Conservation (phyloP, 2,329 filamentous ascomycete genomes). For the Curvularia spicifera region DNA sequence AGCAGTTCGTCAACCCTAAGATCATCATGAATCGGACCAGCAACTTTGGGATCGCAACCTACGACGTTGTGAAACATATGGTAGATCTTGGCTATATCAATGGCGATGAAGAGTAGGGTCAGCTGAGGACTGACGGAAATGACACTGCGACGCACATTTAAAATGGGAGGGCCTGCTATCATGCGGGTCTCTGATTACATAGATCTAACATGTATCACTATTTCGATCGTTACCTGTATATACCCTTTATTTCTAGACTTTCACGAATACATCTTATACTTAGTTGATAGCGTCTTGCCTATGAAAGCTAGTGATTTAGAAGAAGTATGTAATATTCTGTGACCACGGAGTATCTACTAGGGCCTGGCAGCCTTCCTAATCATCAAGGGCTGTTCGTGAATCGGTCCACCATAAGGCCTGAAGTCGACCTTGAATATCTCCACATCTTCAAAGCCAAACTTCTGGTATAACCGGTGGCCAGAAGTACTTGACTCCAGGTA, state of each 20-base stretch:
- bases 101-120: constrained; percentile 15
- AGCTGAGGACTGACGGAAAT: too few relatives aligned
- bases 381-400: constrained; percentile 35
- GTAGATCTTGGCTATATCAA: constrained; percentile 19
- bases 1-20: constrained; percentile 20
- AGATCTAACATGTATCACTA: too few relatives aligned
- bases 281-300: too few relatives aligned
- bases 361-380: constrained; percentile 5
- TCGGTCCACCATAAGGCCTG: constrained; percentile 21
- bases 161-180: too few relatives aligned
- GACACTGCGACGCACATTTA: too few relatives aligned
- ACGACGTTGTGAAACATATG: constrained; percentile 25
- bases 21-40: constrained; percentile 22
- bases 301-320: too few relatives aligned
- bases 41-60: constrained; percentile 29
- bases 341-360: neutral
- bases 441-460: constrained; percentile 36
- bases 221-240: too few relatives aligned
- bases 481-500: constrained; percentile 37
- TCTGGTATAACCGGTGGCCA: constrained; percentile 32
- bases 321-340: too few relatives aligned
- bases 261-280: too few relatives aligned
- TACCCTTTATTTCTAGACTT: too few relatives aligned
- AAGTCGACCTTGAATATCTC: constrained; percentile 28
- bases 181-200: too few relatives aligned